These are phyloP conservation scores for Aureobasidium sp. DNA, from an alignment of 2,329 filamentous ascomycete genomes.

Conservation along the genomic window DNA sequence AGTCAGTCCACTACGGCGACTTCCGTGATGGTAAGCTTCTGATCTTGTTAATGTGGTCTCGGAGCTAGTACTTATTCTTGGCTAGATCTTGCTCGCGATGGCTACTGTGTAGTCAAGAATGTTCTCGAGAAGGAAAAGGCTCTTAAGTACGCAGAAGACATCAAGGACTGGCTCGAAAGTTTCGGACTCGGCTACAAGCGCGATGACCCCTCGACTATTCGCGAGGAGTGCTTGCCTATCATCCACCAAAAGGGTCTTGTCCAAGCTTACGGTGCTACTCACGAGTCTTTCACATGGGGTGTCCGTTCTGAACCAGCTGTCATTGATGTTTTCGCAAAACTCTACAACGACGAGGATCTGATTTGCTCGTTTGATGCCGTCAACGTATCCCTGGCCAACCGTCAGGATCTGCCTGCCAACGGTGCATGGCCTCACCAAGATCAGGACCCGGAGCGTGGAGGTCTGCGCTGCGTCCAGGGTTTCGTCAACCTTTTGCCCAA, in stretches of 20 bases:
- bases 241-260: conserved; percentile 29
- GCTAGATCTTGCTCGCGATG: conserved; percentile 26
- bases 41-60: no score
- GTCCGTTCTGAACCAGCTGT: conserved; percentile 34
- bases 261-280: conserved; percentile 28
- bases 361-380: conserved; percentile 33
- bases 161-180: conserved; percentile 28
- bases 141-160: conserved; percentile 27
- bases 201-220: conserved; percentile 30
- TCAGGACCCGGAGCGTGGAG: conserved; percentile 36
- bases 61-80: background rate
- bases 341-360: conserved; percentile 34
- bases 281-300: conserved; percentile 38
- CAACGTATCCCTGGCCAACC: conserved; percentile 34
- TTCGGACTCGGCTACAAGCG: conserved; percentile 24
- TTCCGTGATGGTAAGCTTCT: conserved; percentile 2
- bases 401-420: conserved; percentile 23
- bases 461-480: conserved; percentile 47
- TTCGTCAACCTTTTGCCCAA: conserved; percentile 40
- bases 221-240: conserved; percentile 32
- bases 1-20: conserved; percentile 3
- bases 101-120: conserved; percentile 42
- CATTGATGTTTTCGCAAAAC: conserved; percentile 29
- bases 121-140: conserved; percentile 38
- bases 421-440: conserved; percentile 34